Percentiles rank a stretch among this genome's conserved stretches.
Conservation (phyloP, 1,284 basidiomycete genomes). For the Cryptococcus sp. region DNA sequence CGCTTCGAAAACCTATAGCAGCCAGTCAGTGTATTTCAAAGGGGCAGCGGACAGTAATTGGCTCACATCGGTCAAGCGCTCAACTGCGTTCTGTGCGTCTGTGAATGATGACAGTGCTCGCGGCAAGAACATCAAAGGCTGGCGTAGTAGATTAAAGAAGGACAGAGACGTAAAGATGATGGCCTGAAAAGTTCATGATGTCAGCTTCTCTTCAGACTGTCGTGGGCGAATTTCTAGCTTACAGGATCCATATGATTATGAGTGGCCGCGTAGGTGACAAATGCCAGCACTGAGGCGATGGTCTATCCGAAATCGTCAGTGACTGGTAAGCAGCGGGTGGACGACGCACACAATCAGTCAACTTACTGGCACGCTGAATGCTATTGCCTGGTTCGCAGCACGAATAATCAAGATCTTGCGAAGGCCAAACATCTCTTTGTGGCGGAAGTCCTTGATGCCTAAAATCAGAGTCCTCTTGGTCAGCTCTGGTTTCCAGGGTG, state of each 20-base stretch:
- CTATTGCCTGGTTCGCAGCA: slow-evolving; percentile 55
- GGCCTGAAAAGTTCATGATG: slow-evolving; percentile 37
- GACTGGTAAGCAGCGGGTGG: not conserved
- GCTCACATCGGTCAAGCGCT: slow-evolving; percentile 52
- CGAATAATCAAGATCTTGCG: slow-evolving; percentile 61
- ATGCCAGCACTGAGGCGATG: slow-evolving; percentile 69
- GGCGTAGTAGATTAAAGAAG: slow-evolving; percentile 64
- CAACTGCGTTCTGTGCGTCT: slow-evolving; percentile 63
- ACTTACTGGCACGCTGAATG: slow-evolving; percentile 51
- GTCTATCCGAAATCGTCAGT: slow-evolving; percentile 57
- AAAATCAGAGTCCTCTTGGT: not conserved
- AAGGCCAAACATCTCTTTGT: slow-evolving; percentile 58
- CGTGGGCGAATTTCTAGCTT: slow-evolving; percentile 2
- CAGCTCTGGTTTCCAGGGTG: not conserved
- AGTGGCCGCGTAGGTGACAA: slow-evolving; percentile 65
- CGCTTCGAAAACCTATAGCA: slow-evolving; percentile 57
- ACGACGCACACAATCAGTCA: not conserved
- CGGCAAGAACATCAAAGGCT: slow-evolving; percentile 67
- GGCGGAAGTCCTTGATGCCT: slow-evolving; percentile 59
- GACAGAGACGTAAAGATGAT: slow-evolving; percentile 68
- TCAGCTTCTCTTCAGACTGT: not conserved
- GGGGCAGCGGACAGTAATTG: too few species aligned
- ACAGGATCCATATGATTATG: slow-evolving; percentile 56
- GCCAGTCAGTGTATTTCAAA: not conserved
- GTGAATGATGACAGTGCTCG: slow-evolving; percentile 62